Base-by-base conservation (phyloP, 768 basidiomycete species). In the Leccinum fibrillosum region DNA sequence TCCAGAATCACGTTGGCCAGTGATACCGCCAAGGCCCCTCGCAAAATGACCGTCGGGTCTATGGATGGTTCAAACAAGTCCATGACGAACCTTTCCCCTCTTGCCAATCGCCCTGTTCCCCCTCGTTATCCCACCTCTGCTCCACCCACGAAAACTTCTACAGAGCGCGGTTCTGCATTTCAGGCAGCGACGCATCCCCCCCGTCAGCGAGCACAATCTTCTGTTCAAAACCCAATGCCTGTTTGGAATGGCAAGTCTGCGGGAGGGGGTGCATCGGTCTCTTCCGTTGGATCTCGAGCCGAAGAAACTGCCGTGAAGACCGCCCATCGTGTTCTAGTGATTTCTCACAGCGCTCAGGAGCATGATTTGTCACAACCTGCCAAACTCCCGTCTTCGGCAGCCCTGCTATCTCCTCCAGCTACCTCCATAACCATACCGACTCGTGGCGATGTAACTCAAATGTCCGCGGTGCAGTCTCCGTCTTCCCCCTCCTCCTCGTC, bases 1-100 rank as follows among this genome's bases (percentile, higher is more conserved):
- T 92, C 90, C 19, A 87, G 85, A 64, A 76, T 93, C 26, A 86
- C 83, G 37, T 75, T 83, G 61, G 79, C 80, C 19, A 56, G 69
- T 52, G 74, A 71, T 48, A 67, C 64, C 49, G 59, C 58, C 17
- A 70, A 64, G 47, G 58, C 64, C 34, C 71, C 71, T 60, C 79
- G 73, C 49, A 75, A 69, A 60, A 68, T 70, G 64, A 72, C 66
- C 23, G 49, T 65, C 47, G 62, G 61, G 21, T 58, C 65, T 50
- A 53, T 59, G 44, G 66, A 69, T 54, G 23, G 55, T 54, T 52
- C 67, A 30, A 70, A 68, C 66, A 62, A 70, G 44, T 77, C 79
- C 5, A 69, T 70, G 57, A 75, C 71, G 15, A 80, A 76, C 54
- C 58, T 82, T 42, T 76, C 80, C 7, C 76, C 80, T 39, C 74